A percentile compares a stretch with the other conserved stretches of the same genome.
phyloP scores from a whole-genome alignment of 495 filamentous ascomycete genomes.

The Xylaria nigripes region DNA sequence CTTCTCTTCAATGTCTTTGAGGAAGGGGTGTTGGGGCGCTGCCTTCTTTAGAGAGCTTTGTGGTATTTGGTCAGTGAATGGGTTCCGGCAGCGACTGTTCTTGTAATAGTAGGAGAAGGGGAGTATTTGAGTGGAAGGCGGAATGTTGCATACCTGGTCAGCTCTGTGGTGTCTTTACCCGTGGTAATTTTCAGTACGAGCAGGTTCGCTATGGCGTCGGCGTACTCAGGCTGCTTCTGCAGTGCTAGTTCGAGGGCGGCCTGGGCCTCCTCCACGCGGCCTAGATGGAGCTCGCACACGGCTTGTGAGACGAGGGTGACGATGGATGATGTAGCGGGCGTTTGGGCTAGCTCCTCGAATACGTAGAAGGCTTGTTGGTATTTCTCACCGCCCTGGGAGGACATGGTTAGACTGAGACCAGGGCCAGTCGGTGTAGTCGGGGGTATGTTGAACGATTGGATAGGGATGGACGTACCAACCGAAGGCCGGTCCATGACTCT shows the following conservation, averaged over 20 bases:
- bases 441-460: conserved; percentile 13
- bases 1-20: conserved; percentile 68
- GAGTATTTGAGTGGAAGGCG: conserved; percentile 9
- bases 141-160: conserved; percentile 45
- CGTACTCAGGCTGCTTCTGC: conserved; percentile 60
- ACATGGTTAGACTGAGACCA: conserved; percentile 2
- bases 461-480: conserved; percentile 51
- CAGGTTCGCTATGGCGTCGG: conserved; percentile 69
- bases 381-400: conserved; percentile 73
- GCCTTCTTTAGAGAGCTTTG: conserved; percentile 45
- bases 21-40: conserved; percentile 54
- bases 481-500: conserved; percentile 88
- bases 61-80: neutral
- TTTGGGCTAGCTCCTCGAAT: conserved; percentile 90
- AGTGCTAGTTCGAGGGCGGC: conserved; percentile 73
- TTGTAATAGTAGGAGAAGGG: too few species aligned
- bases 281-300: conserved; percentile 84
- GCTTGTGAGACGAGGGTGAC: conserved; percentile 76
- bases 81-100: conserved; percentile 21
- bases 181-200: conserved; percentile 68
- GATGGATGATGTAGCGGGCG: conserved; percentile 60
- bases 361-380: conserved; percentile 98
- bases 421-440: neutral
- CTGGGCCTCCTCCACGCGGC: conserved; percentile 82
- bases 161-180: conserved; percentile 58